Conservation (phyloP, 1,139 yeast genomes). For the Nakaseomyces glabratus region DNA sequence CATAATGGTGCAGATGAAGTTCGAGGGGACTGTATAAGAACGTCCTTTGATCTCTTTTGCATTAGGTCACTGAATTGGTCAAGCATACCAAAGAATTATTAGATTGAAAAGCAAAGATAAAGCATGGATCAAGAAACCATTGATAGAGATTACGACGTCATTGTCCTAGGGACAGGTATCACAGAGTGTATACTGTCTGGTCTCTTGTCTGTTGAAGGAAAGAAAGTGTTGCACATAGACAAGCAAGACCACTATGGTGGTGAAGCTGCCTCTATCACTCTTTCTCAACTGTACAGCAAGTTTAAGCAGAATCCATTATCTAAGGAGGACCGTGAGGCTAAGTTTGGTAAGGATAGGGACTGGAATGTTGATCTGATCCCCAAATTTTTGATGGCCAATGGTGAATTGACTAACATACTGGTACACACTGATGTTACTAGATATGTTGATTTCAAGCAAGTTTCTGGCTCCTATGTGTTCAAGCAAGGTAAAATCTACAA, state of each 20-base stretch:
- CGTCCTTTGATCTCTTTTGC: no score
- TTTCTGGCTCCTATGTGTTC: slow-evolving; percentile 89
- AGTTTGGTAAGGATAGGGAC: slow-evolving; percentile 86
- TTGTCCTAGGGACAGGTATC: slow-evolving; percentile 77
- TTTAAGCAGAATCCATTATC: slow-evolving; percentile 70
- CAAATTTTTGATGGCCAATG: slow-evolving; percentile 94
- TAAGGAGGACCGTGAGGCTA: slow-evolving; percentile 36
- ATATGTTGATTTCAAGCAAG: slow-evolving; percentile 92
- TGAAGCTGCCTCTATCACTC: slow-evolving; percentile 45
- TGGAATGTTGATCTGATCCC: slow-evolving; percentile 98
- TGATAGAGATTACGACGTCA: slow-evolving; percentile 96
- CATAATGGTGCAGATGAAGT: no score
- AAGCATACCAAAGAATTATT: no score
- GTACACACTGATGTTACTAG: slow-evolving; percentile 94
- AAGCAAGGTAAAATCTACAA: slow-evolving; percentile 82
- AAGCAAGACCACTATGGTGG: slow-evolving; percentile 96
- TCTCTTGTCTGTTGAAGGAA: slow-evolving; percentile 87
- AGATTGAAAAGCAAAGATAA: no score
- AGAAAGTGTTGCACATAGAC: slow-evolving; percentile 92
- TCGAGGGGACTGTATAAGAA: no score
- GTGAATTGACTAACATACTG: slow-evolving; percentile 90
- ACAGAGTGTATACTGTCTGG: slow-evolving; percentile 97
- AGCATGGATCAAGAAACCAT: slow-evolving; percentile 37
- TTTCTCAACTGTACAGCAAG: slow-evolving; percentile 52
- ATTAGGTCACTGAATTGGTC: no score